These are phyloP conservation scores for Tolypocladium paradoxum DNA, from an alignment of 2,329 filamentous ascomycete species.

Conservation along the genomic window DNA sequence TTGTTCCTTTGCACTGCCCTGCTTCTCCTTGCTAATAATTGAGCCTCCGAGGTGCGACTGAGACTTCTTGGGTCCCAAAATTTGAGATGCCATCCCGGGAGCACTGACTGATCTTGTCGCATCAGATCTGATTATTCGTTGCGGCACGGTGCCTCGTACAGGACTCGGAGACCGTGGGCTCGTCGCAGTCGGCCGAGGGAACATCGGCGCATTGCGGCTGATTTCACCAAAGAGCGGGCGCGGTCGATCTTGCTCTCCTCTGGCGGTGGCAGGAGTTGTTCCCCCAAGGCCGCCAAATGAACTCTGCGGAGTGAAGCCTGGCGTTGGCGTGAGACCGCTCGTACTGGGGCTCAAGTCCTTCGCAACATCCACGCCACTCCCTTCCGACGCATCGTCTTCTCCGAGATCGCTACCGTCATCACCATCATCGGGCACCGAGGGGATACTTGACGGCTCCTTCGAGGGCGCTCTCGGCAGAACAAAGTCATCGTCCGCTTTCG, in stretches of 20 bases:
- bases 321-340: constrained; percentile 31
- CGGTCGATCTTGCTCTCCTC: constrained; percentile 31
- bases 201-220: constrained; percentile 36
- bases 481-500: constrained; percentile 24
- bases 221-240: constrained; percentile 46
- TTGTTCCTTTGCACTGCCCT: constrained; percentile 28
- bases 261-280: constrained; percentile 16
- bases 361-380: constrained; percentile 54
- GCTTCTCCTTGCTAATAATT: constrained; percentile 25
- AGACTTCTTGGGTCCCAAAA: constrained; percentile 31
- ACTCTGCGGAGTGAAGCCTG: constrained; percentile 44
- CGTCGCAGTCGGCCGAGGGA: constrained; percentile 42
- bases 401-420: constrained; percentile 27
- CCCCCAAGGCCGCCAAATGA: constrained; percentile 44
- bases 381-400: constrained; percentile 40
- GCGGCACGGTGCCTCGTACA: constrained; percentile 46
- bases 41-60: constrained; percentile 26
- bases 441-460: constrained; percentile 19
- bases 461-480: constrained; percentile 19
- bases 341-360: constrained; percentile 49
- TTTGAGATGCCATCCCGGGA: constrained; percentile 46
- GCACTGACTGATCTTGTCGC: constrained; percentile 47
- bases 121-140: constrained; percentile 37
- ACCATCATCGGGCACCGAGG: constrained; percentile 29
- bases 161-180: constrained; percentile 66